Evolutionary conservation across 2,329 filamentous ascomycete genomes (phyloP).

Genomic region (Xylaria hypoxylon): DNA sequence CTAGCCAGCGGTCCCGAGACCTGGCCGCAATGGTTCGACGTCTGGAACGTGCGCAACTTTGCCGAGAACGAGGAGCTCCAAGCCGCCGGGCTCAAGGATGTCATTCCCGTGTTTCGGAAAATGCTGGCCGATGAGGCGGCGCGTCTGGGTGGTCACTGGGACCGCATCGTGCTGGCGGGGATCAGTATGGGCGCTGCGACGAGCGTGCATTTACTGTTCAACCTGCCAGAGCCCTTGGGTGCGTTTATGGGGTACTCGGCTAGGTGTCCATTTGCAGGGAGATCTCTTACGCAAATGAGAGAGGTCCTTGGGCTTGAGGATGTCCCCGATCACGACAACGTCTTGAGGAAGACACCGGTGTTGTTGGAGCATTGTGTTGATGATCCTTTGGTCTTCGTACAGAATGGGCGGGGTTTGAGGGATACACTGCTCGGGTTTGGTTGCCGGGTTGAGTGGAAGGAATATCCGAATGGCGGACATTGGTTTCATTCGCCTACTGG

Average conservation of each 20-base stretch:
- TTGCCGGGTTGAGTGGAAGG: constrained; percentile 55
- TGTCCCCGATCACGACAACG: constrained; percentile 43
- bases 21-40: constrained; percentile 63
- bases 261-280: constrained; percentile 42
- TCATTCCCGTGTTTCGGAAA: constrained; percentile 49
- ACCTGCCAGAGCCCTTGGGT: constrained; percentile 40
- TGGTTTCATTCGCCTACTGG: constrained; percentile 60
- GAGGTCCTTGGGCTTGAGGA: constrained; percentile 47
- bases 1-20: constrained; percentile 46
- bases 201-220: constrained; percentile 42
- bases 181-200: constrained; percentile 62
- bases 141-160: constrained; percentile 51
- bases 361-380: constrained; percentile 61
- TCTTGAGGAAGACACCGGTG: constrained; percentile 57
- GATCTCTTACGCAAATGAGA: constrained; percentile 44
- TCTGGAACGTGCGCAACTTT: constrained; percentile 57
- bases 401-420: constrained; percentile 52
- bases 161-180: constrained; percentile 58
- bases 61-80: constrained; percentile 57
- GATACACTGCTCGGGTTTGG: constrained; percentile 55
- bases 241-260: constrained; percentile 47
- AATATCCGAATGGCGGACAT: constrained; percentile 58
- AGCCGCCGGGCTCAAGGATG: constrained; percentile 55
- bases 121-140: constrained; percentile 53
- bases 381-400: constrained; percentile 56